Evolutionary conservation across 1,139 yeast genomes (phyloP), one percentile per base, ranked within the genome.

Genomic region (Hanseniaspora uvarum): DNA sequence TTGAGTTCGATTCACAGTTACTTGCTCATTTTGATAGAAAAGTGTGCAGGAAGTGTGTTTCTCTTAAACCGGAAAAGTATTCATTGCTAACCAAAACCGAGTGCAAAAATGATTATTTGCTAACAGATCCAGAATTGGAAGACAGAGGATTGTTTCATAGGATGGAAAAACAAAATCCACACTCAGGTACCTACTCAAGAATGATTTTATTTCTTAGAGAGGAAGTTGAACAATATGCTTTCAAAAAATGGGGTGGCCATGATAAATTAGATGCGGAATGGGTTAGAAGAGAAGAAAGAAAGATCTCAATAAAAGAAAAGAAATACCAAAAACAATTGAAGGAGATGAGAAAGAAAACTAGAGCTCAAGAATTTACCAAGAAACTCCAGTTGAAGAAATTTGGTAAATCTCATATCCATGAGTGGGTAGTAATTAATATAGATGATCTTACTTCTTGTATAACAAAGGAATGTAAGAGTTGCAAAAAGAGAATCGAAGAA

Each of bases 51-150:
- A 72, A 76, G 50, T 92, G 98, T 67, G 79, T 80, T 34, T 79
- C 79, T 59, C 75, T 75, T 54, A 70, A 71, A 28, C 96, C 96
- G 0, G 96, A 94, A 51, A 92, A 92, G 64, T 94, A 89, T 64
- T 79, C 97, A 0, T 68, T 94, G 33, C 70, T 94, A 52, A 94
- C 98, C 11, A 94, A 94, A 68, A 94, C 99, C 0, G 99, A 94
- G 68, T 87, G 96, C 66, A 79, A 81, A 52, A 94, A 86, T 60
- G 99, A 94, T 68, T 94, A 94, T 64, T 75, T 92, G 46, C 67
- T 92, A 38, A 92, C 98, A 0, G 97, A 92, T 56, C 94, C 96
- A 0, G 98, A 94, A 66, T 72, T 94, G 40, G 76, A 79, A 53
- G 98, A 94, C 65, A 69, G 68, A 4, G 72, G 70, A 1, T 68